Evolutionary conservation across 768 basidiomycete species (phyloP), one percentile per base, ranked within the genome.

Genomic region (Termitomyces heimii): DNA sequence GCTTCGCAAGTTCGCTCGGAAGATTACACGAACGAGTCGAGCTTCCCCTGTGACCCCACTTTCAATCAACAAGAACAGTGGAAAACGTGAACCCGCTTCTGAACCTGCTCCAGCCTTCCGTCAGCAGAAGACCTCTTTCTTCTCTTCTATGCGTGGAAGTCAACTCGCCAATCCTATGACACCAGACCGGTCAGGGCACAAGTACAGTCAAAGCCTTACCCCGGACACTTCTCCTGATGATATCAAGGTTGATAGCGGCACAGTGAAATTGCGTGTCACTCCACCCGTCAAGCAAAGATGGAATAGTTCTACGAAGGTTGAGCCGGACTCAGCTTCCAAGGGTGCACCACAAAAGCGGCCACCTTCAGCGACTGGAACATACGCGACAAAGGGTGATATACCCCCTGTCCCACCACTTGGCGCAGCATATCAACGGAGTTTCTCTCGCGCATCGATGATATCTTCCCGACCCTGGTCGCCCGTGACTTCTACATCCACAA

Each of bases 391-490:
- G 53, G 67, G 68, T 59, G 72, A 73, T 63, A 66, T 71, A 45
- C 80, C 77, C 20, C 74, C 82, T 28, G 75, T 80, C 28, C 82
- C 82, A 20, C 68, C 74, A 29, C 62, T 76, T 58, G 76, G 75
- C 16, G 75, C 83, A 2, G 73, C 80, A 9, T 79, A 82, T 62
- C 77, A 79, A 61, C 79, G 89, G 59, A 89, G 89, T 69, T 62
- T 83, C 29, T 90, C 89, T 28, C 80, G 89, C 49, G 81, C 82
- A 28, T 91, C 89, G 16, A 85, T 89, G 78, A 79, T 83, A 20
- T 89, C 89, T 53, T 90, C 88, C 14, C 76, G 89, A 43, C 89
- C 89, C 50, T 90, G 88, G 87, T 89, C 89, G 12, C 89, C 89
- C 40, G 73, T 87, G 22, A 85, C 81, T 53, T 86, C 88, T 13